Evolutionary conservation across 2,329 filamentous ascomycete species (phyloP).

Genomic region (Fusarium tuaranense): DNA sequence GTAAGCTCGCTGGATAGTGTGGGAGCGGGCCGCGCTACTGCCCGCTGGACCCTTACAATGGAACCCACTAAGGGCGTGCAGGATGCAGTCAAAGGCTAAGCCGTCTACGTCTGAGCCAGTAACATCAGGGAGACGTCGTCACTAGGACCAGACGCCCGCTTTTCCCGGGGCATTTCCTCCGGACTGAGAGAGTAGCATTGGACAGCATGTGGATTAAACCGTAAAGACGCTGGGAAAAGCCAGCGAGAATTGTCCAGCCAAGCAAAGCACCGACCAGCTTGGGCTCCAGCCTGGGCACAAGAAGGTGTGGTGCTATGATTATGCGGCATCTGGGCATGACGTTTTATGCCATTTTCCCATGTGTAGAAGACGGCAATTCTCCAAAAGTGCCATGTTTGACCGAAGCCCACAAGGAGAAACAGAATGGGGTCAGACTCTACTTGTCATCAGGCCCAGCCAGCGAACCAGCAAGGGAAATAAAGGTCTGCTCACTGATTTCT

Average conservation of each 20-base stretch:
- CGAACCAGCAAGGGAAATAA: slow-evolving; percentile 10
- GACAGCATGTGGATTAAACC: not conserved
- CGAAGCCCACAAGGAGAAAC: not conserved
- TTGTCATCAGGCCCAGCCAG: slow-evolving; percentile 22
- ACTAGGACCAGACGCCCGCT: not conserved
- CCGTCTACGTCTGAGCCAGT: not conserved
- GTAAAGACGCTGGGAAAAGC: slow-evolving; percentile 11
- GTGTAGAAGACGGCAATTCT: slow-evolving; percentile 31
- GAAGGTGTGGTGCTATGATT: slow-evolving; percentile 1
- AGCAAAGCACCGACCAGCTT: slow-evolving; percentile 7
- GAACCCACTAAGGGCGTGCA: slow-evolving; percentile 14
- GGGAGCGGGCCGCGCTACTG: slow-evolving; percentile 25
- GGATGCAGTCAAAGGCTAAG: not conserved
- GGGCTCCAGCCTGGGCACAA: slow-evolving; percentile 10
- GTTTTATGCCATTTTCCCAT: slow-evolving; percentile 34
- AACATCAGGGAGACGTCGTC: not conserved
- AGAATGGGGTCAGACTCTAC: slow-evolving; percentile 3
- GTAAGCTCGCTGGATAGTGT: slow-evolving; percentile 16
- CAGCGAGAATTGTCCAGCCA: slow-evolving; percentile 12
- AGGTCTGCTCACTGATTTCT: slow-evolving; percentile 6
- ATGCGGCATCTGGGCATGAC: slow-evolving; percentile 6
- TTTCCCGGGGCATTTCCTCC: slow-evolving; percentile 33
- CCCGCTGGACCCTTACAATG: slow-evolving; percentile 33
- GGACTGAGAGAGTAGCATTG: not conserved
- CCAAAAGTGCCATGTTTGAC: slow-evolving; percentile 38